phyloP scores from a whole-genome alignment of 805 yeast genomes.

The Sugiyamaella qingdaonensis region DNA sequence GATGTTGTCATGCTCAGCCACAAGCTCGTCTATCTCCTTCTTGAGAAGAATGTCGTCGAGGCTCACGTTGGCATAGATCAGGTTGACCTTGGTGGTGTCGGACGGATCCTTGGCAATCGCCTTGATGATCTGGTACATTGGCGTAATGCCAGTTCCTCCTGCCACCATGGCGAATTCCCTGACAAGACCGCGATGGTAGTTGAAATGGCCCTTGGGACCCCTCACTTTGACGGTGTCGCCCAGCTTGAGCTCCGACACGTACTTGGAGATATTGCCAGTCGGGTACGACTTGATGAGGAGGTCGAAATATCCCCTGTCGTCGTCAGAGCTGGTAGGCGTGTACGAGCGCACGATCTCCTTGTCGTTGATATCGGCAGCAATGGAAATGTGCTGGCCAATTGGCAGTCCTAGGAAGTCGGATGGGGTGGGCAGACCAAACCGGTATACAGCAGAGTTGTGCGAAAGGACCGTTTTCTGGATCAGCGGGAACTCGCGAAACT shows the following conservation, averaged over 20 bases:
- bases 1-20: conserved; percentile 48
- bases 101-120: conserved; percentile 69
- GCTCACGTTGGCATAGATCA: conserved; percentile 77
- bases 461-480: conserved; percentile 73
- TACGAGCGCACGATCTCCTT: conserved; percentile 83
- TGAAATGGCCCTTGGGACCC: conserved; percentile 86
- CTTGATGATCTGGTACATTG: conserved; percentile 86
- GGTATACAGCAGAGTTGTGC: conserved; percentile 73
- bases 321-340: conserved; percentile 68
- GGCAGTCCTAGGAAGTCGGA: conserved; percentile 82
- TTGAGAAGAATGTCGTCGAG: conserved; percentile 75
- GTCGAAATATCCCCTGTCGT: conserved; percentile 74
- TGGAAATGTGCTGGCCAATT: conserved; percentile 87
- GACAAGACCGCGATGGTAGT: conserved; percentile 74
- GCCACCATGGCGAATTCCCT: conserved; percentile 81
- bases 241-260: conserved; percentile 62
- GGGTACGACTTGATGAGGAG: conserved; percentile 80
- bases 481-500: conserved; percentile 76
- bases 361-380: conserved; percentile 71
- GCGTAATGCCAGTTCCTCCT: conserved; percentile 95
- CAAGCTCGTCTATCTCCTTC: conserved; percentile 70
- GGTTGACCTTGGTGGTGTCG: conserved; percentile 69
- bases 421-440: conserved; percentile 77
- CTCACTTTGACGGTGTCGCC: conserved; percentile 77
- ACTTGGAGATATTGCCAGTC: conserved; percentile 76